A percentile compares a stretch with the other conserved stretches of the same genome.
phyloP scores from a whole-genome alignment of 306 rosid genomes.

The Quercus robur region DNA sequence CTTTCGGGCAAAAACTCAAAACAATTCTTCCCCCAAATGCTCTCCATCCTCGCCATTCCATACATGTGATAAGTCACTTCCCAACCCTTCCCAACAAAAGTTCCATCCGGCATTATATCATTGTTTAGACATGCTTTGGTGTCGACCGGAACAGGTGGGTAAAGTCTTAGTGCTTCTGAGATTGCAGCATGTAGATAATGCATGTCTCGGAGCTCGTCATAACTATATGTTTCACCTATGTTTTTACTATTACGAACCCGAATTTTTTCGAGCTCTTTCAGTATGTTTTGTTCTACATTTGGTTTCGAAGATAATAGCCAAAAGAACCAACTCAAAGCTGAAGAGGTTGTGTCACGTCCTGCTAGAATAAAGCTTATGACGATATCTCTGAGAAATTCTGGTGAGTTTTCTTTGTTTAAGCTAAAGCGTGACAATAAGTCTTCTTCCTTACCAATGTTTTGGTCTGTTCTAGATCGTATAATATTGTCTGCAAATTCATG shows the following conservation, averaged over 20 bases:
- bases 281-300: neutral
- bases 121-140: constrained; percentile 24
- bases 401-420: too few species aligned
- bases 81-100: constrained; percentile 41
- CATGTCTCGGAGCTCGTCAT: constrained; percentile 62
- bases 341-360: constrained; percentile 43
- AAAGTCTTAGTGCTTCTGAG: constrained; percentile 49
- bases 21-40: constrained; percentile 59
- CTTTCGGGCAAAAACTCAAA: neutral
- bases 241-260: constrained; percentile 18
- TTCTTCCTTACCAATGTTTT: neutral
- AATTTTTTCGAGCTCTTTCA: neutral
- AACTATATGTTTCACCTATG: constrained; percentile 21
- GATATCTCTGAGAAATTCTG: too few species aligned
- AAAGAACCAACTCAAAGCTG: constrained; percentile 70
- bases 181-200: constrained; percentile 21
- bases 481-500: too few species aligned
- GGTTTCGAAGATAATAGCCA: constrained; percentile 54
- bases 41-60: constrained; percentile 83
- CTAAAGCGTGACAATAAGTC: constrained; percentile 69
- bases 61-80: constrained; percentile 52
- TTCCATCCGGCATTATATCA: too few species aligned
- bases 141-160: constrained; percentile 68
- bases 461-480: constrained; percentile 43
- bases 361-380: neutral